These are phyloP conservation scores for Tausonia pullulans DNA, from an alignment of 1,284 basidiomycete genomes.

Conservation along the genomic window DNA sequence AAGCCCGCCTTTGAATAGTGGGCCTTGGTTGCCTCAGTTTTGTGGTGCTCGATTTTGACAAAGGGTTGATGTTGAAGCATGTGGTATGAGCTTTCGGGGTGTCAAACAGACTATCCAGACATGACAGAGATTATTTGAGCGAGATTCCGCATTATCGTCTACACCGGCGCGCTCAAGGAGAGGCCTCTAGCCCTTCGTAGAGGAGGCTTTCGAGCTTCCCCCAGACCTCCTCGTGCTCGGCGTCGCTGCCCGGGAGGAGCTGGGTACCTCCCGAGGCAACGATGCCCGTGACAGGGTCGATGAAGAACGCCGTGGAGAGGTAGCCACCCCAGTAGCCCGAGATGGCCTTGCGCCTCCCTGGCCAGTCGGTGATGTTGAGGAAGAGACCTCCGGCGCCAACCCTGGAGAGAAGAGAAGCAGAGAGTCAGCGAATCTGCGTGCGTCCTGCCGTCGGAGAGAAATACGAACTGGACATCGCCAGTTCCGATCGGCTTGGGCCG, in stretches of 20 bases:
- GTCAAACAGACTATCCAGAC: no score
- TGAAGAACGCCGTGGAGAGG: neutral
- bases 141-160: no score
- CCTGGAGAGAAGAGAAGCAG: no score
- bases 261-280: neutral
- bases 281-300: neutral
- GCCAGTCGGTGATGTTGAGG: neutral
- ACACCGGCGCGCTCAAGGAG: no score
- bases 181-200: neutral
- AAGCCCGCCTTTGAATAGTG: constrained; percentile 19
- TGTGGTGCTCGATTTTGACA: no score
- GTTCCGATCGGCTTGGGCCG: neutral
- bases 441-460: no score
- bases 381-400: neutral
- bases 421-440: no score
- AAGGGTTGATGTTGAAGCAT: no score
- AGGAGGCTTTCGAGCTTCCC: neutral
- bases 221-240: neutral
- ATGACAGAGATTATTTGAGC: no score
- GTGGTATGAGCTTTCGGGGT: no score
- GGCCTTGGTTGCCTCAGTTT: no score
- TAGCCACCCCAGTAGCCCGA: neutral
- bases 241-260: neutral
- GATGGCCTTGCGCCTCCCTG: neutral
- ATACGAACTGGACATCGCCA: neutral